These are phyloP conservation scores for Cenchrus americanus DNA, from an alignment of 176 grass and related monocot species.

Conservation along the genomic window DNA sequence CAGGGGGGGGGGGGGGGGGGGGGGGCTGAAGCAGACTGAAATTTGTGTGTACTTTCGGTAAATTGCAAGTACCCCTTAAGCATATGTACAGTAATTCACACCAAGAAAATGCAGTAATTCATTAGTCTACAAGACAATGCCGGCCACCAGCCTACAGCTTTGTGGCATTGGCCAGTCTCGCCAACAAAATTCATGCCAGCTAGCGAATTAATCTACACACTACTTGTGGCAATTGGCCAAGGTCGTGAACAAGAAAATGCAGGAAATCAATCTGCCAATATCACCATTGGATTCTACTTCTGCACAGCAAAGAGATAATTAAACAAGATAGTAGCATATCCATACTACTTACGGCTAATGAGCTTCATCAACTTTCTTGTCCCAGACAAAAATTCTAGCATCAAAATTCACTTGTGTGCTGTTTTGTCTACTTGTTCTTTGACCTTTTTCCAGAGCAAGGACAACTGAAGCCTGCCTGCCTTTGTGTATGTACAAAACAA, in stretches of 20 bases:
- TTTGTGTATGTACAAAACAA: not conserved
- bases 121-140: not conserved
- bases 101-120: not conserved
- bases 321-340: not conserved
- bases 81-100: not conserved
- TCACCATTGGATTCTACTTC: not conserved
- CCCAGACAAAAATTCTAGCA: not conserved
- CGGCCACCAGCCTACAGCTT: not conserved
- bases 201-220: not conserved
- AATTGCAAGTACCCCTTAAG: not conserved
- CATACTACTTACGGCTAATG: not conserved
- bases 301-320: not conserved
- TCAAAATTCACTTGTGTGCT: not conserved
- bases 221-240: not conserved
- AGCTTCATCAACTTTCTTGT: not conserved
- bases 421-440: slow-evolving; percentile 22
- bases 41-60: not conserved
- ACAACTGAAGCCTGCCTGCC: not conserved
- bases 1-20: not conserved
- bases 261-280: not conserved
- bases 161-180: not conserved
- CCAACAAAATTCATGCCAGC: not conserved
- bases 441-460: slow-evolving; percentile 10
- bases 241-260: not conserved
- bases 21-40: not conserved